These are phyloP conservation scores for Globisporangium acanthophoron DNA, from an alignment of 352 stramenopile genomes.

Conservation along the genomic window DNA sequence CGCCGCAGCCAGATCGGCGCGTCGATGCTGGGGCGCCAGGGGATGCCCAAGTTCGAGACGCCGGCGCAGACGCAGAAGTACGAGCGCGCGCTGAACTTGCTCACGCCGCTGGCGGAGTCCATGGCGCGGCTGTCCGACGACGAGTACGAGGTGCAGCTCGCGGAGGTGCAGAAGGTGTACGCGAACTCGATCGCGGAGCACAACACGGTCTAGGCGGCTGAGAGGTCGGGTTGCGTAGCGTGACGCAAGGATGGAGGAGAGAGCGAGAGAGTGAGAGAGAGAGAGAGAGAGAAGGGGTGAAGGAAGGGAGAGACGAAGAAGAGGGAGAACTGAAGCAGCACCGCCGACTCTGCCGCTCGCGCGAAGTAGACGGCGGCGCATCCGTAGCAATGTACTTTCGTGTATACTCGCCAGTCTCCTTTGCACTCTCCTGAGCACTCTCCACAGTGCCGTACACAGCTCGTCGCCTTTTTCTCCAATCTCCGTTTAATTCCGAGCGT, in stretches of 20 bases:
- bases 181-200: slow-evolving; percentile 39
- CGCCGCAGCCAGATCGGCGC: slow-evolving; percentile 65
- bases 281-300: not conserved
- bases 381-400: not conserved
- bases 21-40: slow-evolving; percentile 56
- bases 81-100: slow-evolving; percentile 54
- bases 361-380: not conserved
- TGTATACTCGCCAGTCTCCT: not conserved
- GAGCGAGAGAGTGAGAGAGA: slow-evolving; percentile 4
- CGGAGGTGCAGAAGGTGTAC: slow-evolving; percentile 77
- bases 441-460: not conserved
- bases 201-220: slow-evolving; percentile 43
- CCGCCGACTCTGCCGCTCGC: too few species aligned
- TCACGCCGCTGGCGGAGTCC: slow-evolving; percentile 65
- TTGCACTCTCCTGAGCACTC: not conserved
- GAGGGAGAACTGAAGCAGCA: too few species aligned
- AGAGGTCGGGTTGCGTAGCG: not conserved
- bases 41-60: slow-evolving; percentile 71
- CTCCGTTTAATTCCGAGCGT: not conserved
- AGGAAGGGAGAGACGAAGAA: too few species aligned
- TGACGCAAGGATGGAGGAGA: not conserved
- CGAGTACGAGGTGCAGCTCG: slow-evolving; percentile 68
- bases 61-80: slow-evolving; percentile 74
- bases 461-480: not conserved
- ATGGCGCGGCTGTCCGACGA: slow-evolving; percentile 69